A percentile compares a stretch with the other conserved stretches of the same genome.
Conservation (phyloP, 2,329 filamentous ascomycete genomes). For the Botryosphaeria dothidea region DNA sequence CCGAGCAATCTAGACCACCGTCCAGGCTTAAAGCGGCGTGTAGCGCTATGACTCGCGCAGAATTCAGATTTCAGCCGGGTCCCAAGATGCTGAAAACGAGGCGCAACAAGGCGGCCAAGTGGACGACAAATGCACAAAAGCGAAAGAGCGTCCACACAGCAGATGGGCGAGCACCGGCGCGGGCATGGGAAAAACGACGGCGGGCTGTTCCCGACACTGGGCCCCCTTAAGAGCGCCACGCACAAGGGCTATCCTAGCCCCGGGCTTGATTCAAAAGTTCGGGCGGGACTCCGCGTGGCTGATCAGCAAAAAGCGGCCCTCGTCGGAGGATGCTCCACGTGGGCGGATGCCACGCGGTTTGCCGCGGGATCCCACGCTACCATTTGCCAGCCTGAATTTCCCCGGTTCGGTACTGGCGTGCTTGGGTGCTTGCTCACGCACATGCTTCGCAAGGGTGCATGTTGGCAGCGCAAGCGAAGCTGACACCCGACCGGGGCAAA, state of each 20-base stretch:
- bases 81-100: neutral
- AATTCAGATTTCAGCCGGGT: neutral
- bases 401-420: neutral
- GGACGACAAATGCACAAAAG: neutral
- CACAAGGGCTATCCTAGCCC: neutral
- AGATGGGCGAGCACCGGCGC: neutral
- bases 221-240: neutral
- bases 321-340: conserved; percentile 14
- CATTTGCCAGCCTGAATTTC: neutral
- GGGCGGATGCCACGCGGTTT: conserved; percentile 15
- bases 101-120: neutral
- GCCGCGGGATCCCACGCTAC: conserved; percentile 1
- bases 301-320: conserved; percentile 3
- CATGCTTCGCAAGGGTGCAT: neutral
- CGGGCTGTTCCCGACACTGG: neutral
- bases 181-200: neutral
- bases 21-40: conserved; percentile 1
- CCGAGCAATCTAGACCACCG: conserved; percentile 6
- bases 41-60: neutral
- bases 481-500: neutral
- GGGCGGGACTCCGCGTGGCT: conserved; percentile 9
- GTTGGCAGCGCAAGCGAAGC: neutral
- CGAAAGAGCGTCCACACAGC: neutral
- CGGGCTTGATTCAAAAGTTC: neutral
- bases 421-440: no score